Percentiles rank a stretch among this genome's conserved stretches.
Conservation (phyloP, 441 rosid species). For the Melastoma candidum region DNA sequence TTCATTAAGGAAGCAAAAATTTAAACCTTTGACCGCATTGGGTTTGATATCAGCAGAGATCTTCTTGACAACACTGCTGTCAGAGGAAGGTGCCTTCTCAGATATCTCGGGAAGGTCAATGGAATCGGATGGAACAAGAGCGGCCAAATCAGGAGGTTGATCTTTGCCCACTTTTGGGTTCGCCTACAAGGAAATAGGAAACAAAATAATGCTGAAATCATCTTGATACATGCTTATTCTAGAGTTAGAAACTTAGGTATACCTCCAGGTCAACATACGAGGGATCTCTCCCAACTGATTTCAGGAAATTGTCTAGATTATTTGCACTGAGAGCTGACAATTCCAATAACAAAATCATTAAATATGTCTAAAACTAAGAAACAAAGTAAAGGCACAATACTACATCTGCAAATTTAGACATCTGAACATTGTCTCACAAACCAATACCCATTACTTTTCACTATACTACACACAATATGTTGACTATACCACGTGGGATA, state of each 20-base stretch:
- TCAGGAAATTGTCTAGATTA: constrained; percentile 67
- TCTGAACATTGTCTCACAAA: too few species aligned
- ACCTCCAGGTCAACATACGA: constrained; percentile 73
- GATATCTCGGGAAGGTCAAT: constrained; percentile 37
- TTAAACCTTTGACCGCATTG: constrained; percentile 32
- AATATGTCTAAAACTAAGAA: too few species aligned
- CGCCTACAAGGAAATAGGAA: constrained; percentile 35
- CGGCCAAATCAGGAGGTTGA: constrained; percentile 86
- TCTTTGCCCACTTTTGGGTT: constrained; percentile 79
- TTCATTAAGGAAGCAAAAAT: too few species aligned
- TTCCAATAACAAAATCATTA: not conserved
- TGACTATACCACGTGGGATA: too few species aligned
- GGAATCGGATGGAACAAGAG: constrained; percentile 56
- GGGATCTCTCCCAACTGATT: constrained; percentile 57
- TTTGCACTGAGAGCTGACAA: constrained; percentile 46
- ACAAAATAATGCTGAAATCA: constrained; percentile 4
- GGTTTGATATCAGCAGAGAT: constrained; percentile 27
- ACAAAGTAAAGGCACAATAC: too few species aligned
- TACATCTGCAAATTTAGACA: too few species aligned
- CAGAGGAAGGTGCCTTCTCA: constrained; percentile 23
- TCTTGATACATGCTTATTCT: not conserved
- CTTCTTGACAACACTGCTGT: constrained; percentile 22
- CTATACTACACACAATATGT: too few species aligned
- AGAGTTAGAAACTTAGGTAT: constrained; percentile 11
- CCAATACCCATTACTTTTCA: too few species aligned